Evolutionary conservation across 306 rosid genomes (phyloP).

Genomic region (Myrica gale): DNA sequence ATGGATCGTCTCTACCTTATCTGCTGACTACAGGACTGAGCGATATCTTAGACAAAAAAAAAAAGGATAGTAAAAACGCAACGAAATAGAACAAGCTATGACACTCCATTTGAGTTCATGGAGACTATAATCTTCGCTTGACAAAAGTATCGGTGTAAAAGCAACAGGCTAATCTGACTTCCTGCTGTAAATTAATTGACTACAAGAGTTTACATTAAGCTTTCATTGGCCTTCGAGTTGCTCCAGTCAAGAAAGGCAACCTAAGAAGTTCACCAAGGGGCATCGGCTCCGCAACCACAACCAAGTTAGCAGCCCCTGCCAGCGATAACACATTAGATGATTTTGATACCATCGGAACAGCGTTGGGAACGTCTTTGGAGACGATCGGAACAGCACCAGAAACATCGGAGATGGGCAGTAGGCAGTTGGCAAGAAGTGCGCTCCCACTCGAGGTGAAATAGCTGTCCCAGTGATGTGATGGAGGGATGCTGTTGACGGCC

Average conservation of each 20-base stretch:
- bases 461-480: constrained; percentile 39
- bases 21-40: too few relatives aligned
- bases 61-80: not conserved
- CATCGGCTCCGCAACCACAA: constrained; percentile 33
- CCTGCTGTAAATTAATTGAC: not conserved
- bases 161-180: constrained; percentile 1
- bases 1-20: too few relatives aligned
- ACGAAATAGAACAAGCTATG: not conserved
- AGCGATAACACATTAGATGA: constrained; percentile 15
- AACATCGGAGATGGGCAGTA: constrained; percentile 56
- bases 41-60: not conserved
- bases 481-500: constrained; percentile 41
- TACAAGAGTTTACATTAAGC: constrained; percentile 21
- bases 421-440: constrained; percentile 71
- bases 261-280: constrained; percentile 48
- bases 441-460: constrained; percentile 33
- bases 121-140: not conserved
- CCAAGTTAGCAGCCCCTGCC: constrained; percentile 23
- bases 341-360: constrained; percentile 23
- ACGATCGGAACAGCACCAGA: constrained; percentile 58
- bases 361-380: not conserved
- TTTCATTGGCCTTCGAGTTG: constrained; percentile 22
- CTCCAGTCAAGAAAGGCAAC: constrained; percentile 42
- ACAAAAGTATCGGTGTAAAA: not conserved
- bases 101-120: not conserved